Conservation (phyloP, 2,329 filamentous ascomycete species). For the Huntiella abstrusa region DNA sequence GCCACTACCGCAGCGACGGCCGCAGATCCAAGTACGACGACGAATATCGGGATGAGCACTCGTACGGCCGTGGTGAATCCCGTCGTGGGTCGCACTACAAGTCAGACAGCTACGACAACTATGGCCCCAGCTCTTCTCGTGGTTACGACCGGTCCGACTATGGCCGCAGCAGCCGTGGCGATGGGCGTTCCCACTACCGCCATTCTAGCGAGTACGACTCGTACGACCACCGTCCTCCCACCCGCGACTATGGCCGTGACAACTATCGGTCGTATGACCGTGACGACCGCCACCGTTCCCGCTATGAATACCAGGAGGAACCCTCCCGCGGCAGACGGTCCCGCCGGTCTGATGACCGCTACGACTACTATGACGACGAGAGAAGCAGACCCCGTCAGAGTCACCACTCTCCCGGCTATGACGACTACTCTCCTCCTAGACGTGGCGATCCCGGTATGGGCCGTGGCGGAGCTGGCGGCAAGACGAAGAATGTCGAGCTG, state of each 20-base stretch:
- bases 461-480: not conserved
- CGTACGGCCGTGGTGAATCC: conserved; percentile 1
- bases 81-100: conserved; percentile 2
- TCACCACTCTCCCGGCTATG: conserved; percentile 6
- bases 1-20: not conserved
- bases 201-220: not conserved
- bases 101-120: conserved; percentile 1
- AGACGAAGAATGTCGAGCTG: conserved; percentile 6
- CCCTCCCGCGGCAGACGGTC: conserved; percentile 6
- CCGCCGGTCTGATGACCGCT: conserved; percentile 3
- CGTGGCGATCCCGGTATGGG: not conserved
- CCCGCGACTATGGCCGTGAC: conserved; percentile 1
- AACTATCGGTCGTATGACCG: not conserved
- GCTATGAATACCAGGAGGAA: conserved; percentile 7
- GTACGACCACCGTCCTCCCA: conserved; percentile 3
- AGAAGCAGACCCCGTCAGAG: not conserved
- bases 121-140: not conserved
- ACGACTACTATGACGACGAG: conserved; percentile 7
- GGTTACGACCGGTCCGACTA: not conserved
- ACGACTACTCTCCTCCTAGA: conserved; percentile 2
- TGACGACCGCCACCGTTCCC: conserved; percentile 5
- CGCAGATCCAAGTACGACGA: conserved; percentile 1
- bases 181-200: not conserved
- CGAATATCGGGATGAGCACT: not conserved
- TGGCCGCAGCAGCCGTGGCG: not conserved